Evolutionary conservation across 768 basidiomycete species (phyloP), one percentile per base, ranked within the genome.

Genomic region (Sarcodon aspratus): DNA sequence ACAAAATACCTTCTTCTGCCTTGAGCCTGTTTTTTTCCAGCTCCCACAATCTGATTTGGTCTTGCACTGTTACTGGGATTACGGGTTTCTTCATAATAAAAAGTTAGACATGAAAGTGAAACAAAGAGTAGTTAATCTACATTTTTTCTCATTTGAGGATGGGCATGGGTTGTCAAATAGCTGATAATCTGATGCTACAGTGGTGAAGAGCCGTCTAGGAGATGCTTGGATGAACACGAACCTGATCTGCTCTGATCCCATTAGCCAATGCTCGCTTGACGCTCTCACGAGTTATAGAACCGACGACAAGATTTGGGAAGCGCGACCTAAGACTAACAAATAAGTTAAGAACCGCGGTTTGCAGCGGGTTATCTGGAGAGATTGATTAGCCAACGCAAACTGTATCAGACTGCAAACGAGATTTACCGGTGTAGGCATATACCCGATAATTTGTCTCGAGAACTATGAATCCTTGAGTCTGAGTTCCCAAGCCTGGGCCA

Each of bases 361-460:
- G 93, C 18, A 99, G 73, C 27, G 94, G 88, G 65, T 98, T 98
- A 56, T 91, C 92, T 97, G 55, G 42, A 33, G 15, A 35, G 37
- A 13, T 42, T 15, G 5, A 27, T 27, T 5, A 27, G 21, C 21
- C 21, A 8, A 36, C 32, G 17, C 48, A 36, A n/a, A 27, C 21
- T 27, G 5, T 27, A 27, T 5, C 5, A 27, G 21, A 27, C 21
- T 27, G 21, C 21, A 27, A 27, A 27, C 21, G 21, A 27, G 21
- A 27, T 27, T 5, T 63, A 93, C 93, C 85, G 34, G 96, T 99
- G 65, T 99, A 99, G 5, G 96, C 96, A 63, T 98, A 99, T 54
- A 99, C 69, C 55, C 93, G 85, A 69, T 97, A 98, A 69, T 99
- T 98, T 15, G 96, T 98, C 70, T 99, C 96, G 38, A 99, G 74